Evolutionary conservation across 352 stramenopile species (phyloP).

Genomic region (Thalassiosira sp.): DNA sequence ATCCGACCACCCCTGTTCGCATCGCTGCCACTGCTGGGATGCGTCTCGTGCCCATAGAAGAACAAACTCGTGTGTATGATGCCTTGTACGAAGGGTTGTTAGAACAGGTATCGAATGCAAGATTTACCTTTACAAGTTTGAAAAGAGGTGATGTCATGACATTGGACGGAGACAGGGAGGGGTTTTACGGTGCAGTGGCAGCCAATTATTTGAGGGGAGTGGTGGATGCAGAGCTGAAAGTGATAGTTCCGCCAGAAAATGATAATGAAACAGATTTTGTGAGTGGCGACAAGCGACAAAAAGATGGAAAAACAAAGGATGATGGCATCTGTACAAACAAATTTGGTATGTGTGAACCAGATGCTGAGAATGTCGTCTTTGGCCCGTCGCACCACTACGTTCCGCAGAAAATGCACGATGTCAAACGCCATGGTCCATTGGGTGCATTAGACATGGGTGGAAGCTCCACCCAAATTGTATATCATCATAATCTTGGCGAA

Average conservation of each 20-base stretch:
- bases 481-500: constrained; percentile 28
- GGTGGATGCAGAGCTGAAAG: constrained; percentile 69
- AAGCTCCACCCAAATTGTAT: constrained; percentile 81
- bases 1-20: constrained; percentile 67
- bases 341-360: constrained; percentile 52
- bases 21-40: constrained; percentile 82
- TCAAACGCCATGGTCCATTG: constrained; percentile 48
- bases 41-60: constrained; percentile 63
- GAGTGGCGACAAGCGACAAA: not conserved
- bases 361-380: constrained; percentile 54
- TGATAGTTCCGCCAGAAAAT: constrained; percentile 37
- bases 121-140: constrained; percentile 68
- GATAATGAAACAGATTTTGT: constrained; percentile 13
- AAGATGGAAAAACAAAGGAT: constrained; percentile 12
- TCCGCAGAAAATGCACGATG: constrained; percentile 44
- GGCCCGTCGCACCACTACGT: constrained; percentile 52
- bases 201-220: constrained; percentile 80
- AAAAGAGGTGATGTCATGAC: constrained; percentile 70
- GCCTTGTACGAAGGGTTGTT: constrained; percentile 73
- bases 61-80: constrained; percentile 77
- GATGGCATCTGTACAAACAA: constrained; percentile 57
- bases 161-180: constrained; percentile 75
- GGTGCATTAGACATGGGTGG: constrained; percentile 83
- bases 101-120: constrained; percentile 24
- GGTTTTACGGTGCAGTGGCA: constrained; percentile 77